phyloP scores from a whole-genome alignment of 1,284 basidiomycete species.

The Sanghuangporus weigelae region DNA sequence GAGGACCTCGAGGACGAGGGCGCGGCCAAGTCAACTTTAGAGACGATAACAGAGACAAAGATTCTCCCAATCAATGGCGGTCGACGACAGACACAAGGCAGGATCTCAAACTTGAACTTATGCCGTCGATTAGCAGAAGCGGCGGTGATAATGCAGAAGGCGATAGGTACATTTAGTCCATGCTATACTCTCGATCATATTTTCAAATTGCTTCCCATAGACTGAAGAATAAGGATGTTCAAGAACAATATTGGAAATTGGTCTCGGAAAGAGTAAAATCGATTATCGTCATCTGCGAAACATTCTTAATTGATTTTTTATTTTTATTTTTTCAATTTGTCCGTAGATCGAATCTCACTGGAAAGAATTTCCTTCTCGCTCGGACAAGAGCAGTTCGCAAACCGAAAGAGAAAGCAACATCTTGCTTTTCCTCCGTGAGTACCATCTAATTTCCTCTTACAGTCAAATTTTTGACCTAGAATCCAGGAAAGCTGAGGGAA shows the following conservation, averaged over 20 bases:
- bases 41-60: not conserved
- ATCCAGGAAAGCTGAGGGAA: conserved; percentile 13
- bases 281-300: not conserved
- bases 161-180: conserved; percentile 3
- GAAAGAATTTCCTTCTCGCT: conserved; percentile 4
- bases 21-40: not conserved
- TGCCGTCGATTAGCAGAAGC: conserved; percentile 15
- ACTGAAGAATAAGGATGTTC: conserved; percentile 6
- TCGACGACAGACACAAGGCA: not conserved
- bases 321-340: not conserved
- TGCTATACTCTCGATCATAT: not conserved
- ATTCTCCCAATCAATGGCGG: not conserved
- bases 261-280: conserved; percentile 6
- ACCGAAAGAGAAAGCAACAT: conserved; percentile 13
- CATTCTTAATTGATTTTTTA: not conserved
- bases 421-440: conserved; percentile 7
- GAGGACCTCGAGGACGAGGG: not conserved
- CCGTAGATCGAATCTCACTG: conserved; percentile 3
- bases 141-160: conserved; percentile 8
- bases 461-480: not conserved
- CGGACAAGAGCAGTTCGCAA: not conserved
- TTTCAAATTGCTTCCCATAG: not conserved
- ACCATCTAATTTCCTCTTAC: not conserved
- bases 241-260: conserved; percentile 12
- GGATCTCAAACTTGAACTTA: not conserved